A percentile compares a stretch with the other conserved stretches of the same genome.
Conservation (phyloP, 2,329 filamentous ascomycete species). For the Drechslerella coelobrocha region DNA sequence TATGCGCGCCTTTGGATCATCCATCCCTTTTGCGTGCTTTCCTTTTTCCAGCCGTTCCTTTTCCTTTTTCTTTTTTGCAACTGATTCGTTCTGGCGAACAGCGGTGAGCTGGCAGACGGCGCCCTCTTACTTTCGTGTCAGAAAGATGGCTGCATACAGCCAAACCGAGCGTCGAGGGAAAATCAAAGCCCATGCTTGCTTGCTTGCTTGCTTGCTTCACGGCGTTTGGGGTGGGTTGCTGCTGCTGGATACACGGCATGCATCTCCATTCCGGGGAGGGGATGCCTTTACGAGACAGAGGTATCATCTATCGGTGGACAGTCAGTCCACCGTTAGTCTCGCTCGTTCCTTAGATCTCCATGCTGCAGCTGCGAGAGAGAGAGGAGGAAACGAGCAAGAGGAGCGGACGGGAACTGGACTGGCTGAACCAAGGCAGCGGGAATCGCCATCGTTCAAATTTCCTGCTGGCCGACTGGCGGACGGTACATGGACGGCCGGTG, state of each 20-base stretch:
- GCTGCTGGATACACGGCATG: conserved; percentile 18
- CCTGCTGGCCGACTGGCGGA: conserved; percentile 28
- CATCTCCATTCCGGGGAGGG: conserved; percentile 41
- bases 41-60: conserved; percentile 43
- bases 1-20: conserved; percentile 29
- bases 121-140: conserved; percentile 26
- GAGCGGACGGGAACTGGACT: neutral
- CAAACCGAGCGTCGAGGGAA: conserved; percentile 30
- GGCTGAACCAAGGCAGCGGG: conserved; percentile 16
- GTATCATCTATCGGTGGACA: conserved; percentile 43
- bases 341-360: conserved; percentile 24
- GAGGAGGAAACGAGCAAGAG: conserved; percentile 12
- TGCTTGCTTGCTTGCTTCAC: conserved; percentile 29
- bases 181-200: too few species aligned
- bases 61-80: conserved; percentile 23
- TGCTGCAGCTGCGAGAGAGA: conserved; percentile 19
- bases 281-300: conserved; percentile 21
- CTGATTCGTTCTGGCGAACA: conserved; percentile 29
- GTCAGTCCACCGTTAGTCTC: conserved; percentile 34
- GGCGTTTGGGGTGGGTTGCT: conserved; percentile 48
- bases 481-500: neutral
- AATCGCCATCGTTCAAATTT: conserved; percentile 18
- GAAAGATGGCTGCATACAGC: conserved; percentile 25
- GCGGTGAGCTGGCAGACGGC: conserved; percentile 20
- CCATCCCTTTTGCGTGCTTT: conserved; percentile 28